Evolutionary conservation across 1,139 yeast species (phyloP).

Genomic region (Yamadazyma siamensis): DNA sequence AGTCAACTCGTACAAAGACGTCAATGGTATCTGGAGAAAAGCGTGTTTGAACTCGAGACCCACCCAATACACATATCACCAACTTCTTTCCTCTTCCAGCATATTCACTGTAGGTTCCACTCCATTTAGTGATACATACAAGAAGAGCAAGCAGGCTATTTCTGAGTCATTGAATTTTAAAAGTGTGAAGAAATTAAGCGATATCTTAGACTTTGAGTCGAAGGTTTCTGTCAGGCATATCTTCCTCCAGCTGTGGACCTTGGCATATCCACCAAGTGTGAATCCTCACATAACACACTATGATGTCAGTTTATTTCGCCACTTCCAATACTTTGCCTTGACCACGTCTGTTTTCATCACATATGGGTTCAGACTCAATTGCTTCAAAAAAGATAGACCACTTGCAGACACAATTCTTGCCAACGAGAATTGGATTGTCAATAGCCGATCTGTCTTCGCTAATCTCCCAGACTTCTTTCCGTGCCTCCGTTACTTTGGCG

Average conservation of each 20-base stretch:
- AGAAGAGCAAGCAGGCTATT: constrained; percentile 51
- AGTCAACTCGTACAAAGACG: constrained; percentile 59
- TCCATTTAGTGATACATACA: constrained; percentile 57
- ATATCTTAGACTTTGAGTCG: constrained; percentile 45
- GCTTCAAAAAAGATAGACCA: constrained; percentile 32
- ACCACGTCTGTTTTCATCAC: constrained; percentile 55
- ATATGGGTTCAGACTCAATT: constrained; percentile 56
- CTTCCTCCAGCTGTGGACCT: constrained; percentile 18
- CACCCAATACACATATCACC: constrained; percentile 62
- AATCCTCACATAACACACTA: constrained; percentile 10
- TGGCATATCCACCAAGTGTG: constrained; percentile 21
- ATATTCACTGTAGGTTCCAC: constrained; percentile 77
- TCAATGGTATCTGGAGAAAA: constrained; percentile 51
- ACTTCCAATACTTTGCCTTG: constrained; percentile 53
- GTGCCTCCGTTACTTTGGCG: constrained; percentile 29
- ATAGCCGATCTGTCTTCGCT: constrained; percentile 60
- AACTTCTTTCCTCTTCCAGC: constrained; percentile 57
- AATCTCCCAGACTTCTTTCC: constrained; percentile 65
- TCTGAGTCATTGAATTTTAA: constrained; percentile 46
- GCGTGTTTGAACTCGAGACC: constrained; percentile 66
- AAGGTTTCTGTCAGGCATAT: constrained; percentile 24
- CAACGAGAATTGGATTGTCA: constrained; percentile 64
- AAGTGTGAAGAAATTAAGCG: constrained; percentile 27
- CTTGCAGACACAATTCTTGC: constrained; percentile 53
- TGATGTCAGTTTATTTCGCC: constrained; percentile 41